Evolutionary conservation across 192 early-diverging fungal species (phyloP), one percentile per base, ranked within the genome.

Genomic region (Phlyctochytrium planicorne): DNA sequence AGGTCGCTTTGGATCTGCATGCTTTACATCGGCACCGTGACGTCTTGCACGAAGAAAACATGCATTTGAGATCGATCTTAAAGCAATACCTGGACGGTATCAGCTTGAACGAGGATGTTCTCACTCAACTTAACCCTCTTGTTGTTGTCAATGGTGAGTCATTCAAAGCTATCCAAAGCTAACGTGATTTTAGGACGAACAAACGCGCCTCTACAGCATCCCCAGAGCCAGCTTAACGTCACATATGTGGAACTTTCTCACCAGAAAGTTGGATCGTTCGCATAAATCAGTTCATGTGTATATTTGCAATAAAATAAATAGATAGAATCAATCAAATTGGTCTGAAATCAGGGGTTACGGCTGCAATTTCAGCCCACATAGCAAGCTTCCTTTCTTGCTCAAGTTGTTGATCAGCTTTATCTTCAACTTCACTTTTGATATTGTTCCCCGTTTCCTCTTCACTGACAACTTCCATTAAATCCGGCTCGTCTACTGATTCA

Each of bases 41-140:
- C 29, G 27, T 52, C 30, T 59, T 87, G 34, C 66, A 69, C 3
- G 79, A 83, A 34, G 85, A 87, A 70, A 87, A 87, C 56, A 57
- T 60, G 32, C 74, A 79, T 60, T 69, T 87, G 30, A 60, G 78
- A 27, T 65, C 68, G 1, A 81, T 87, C 27, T 68, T 87, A 60
- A 79, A 86, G 36, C 82, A 86, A 62, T 87, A 87, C 59, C 62
- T 87, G 56, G 85, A 87, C 50, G 85, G 85, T 12, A 85, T 87
- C 53, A 79, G 76, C 31, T 65, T 87, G 23, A 78, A 71, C 50
- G 84, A 80, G 60, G 68, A 70, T 16, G 82, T 86, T 12, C 53
- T 87, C 37, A 72, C 75, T 23, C 69, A 75, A 50, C 61, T 75
- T 6, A 87, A 87, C 59, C 85, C 85, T 34, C 59, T 87, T 25